phyloP scores from a whole-genome alignment of 139 green algal species.

The Ostreobium quekettii region DNA sequence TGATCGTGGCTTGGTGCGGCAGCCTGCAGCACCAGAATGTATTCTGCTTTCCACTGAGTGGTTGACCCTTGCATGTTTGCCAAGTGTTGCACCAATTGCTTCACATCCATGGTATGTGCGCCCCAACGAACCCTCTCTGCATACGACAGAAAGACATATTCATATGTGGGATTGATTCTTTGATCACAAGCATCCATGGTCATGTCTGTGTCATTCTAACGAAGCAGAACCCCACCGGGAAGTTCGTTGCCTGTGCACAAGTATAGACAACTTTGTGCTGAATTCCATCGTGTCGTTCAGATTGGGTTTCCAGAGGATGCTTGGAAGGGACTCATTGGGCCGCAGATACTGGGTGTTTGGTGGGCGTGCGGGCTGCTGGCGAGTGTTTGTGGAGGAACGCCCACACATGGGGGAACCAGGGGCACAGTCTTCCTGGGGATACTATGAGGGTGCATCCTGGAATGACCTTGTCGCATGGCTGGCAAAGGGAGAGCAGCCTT shows the following conservation, averaged over 20 bases:
- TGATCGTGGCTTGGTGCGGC: too few species aligned
- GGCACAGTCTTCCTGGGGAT: constrained; percentile 11
- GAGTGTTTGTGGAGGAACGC: constrained; percentile 56
- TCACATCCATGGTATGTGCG: too few species aligned
- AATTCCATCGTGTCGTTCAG: constrained; percentile 18
- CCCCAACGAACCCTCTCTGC: background rate
- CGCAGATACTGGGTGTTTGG: constrained; percentile 79
- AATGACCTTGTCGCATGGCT: constrained; percentile 33
- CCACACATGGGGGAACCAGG: constrained; percentile 42
- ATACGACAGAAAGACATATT: constrained; percentile 2
- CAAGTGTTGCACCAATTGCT: too few species aligned
- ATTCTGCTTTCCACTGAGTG: too few species aligned
- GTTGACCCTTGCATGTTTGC: too few species aligned
- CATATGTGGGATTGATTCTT: background rate
- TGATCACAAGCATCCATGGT: background rate
- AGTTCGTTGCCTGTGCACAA: constrained; percentile 2
- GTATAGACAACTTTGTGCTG: background rate
- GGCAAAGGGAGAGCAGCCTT: constrained; percentile 27
- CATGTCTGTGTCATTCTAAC: too few species aligned
- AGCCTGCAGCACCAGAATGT: too few species aligned
- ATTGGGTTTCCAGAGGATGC: constrained; percentile 48
- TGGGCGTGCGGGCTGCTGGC: constrained; percentile 43
- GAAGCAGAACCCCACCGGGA: too few species aligned
- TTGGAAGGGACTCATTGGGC: constrained; percentile 53
- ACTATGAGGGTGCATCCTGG: constrained; percentile 38